phyloP scores from a whole-genome alignment of 1,139 yeast genomes.

The Komagataea norvegica region DNA sequence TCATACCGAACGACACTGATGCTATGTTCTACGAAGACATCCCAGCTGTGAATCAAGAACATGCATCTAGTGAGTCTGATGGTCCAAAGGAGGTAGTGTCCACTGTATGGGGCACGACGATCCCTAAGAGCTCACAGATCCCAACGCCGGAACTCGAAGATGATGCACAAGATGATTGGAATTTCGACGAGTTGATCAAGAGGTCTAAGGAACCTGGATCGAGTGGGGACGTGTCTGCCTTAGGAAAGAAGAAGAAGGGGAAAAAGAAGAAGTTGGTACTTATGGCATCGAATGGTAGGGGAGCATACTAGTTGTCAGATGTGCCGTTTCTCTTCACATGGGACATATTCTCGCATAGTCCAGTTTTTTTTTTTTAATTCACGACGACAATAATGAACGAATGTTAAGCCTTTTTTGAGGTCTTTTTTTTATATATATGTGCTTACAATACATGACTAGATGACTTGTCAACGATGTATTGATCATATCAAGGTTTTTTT shows the following conservation, averaged over 20 bases:
- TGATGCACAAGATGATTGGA: slow-evolving; percentile 18
- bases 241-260: slow-evolving; percentile 13
- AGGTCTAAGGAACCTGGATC: slow-evolving; percentile 10
- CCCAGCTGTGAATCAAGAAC: background rate
- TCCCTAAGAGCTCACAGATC: slow-evolving; percentile 29
- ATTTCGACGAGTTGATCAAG: slow-evolving; percentile 23
- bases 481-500: too few relatives aligned
- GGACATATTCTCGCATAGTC: background rate
- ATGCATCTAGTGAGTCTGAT: background rate
- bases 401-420: background rate
- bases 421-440: too few relatives aligned
- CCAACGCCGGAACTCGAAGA: background rate
- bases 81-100: slow-evolving; percentile 20
- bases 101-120: slow-evolving; percentile 61
- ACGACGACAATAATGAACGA: background rate
- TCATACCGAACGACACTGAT: slow-evolving; percentile 2
- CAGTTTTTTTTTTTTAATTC: slow-evolving; percentile 1
- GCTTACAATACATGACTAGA: too few relatives aligned
- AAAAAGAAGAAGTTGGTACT: slow-evolving; percentile 16
- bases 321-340: too few relatives aligned
- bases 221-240: background rate
- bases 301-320: slow-evolving; percentile 8
- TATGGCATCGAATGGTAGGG: slow-evolving; percentile 11
- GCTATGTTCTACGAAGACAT: slow-evolving; percentile 10
- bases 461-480: too few relatives aligned